Conservation (phyloP, 768 basidiomycete genomes). For the Coprinopsis marcescibilis region DNA sequence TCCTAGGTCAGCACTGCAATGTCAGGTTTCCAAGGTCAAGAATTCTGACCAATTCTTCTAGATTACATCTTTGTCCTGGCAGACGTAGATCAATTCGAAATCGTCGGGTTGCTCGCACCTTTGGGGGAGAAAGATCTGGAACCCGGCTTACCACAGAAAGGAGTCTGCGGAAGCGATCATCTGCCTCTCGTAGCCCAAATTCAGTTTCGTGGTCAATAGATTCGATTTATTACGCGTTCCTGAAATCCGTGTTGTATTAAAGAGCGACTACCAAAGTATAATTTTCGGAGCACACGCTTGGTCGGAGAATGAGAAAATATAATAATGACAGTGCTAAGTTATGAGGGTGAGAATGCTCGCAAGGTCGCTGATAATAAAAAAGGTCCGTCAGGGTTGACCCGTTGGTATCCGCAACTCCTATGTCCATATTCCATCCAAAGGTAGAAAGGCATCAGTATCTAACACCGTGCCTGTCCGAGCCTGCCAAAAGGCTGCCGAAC, state of each 20-base stretch:
- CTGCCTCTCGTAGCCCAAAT: constrained; percentile 65
- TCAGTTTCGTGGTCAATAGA: constrained; percentile 29
- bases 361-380: too few relatives aligned
- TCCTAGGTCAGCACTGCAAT: constrained; percentile 50
- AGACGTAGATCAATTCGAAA: constrained; percentile 27
- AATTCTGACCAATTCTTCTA: constrained; percentile 22
- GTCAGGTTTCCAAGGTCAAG: neutral
- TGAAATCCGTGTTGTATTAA: neutral
- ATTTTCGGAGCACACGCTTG: too few relatives aligned
- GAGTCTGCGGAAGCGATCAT: constrained; percentile 84
- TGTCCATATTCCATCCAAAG: neutral
- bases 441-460: constrained; percentile 9
- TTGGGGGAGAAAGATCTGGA: constrained; percentile 53
- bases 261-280: too few relatives aligned
- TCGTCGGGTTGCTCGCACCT: constrained; percentile 57
- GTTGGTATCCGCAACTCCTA: neutral
- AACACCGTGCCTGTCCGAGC: constrained; percentile 63
- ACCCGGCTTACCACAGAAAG: constrained; percentile 73
- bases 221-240: neutral
- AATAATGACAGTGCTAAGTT: too few relatives aligned
- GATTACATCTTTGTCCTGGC: constrained; percentile 88
- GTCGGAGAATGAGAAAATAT: too few relatives aligned
- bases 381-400: too few relatives aligned
- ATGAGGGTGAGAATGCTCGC: too few relatives aligned
- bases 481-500: constrained; percentile 81